Evolutionary conservation across 805 yeast genomes (phyloP).

Genomic region (Saccharomycopsis capsularis): DNA sequence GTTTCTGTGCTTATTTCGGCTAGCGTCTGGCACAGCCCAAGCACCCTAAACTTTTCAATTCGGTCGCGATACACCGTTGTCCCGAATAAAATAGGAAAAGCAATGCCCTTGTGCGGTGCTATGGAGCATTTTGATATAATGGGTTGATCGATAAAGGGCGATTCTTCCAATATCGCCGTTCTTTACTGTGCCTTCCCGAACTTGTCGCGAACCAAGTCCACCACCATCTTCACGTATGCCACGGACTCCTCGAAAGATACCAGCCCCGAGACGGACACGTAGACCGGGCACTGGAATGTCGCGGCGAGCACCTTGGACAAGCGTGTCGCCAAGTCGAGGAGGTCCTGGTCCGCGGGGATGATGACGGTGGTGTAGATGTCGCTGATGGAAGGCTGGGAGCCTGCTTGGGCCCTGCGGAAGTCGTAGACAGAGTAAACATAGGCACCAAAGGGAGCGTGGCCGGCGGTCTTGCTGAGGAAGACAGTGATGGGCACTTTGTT

Average conservation of each 20-base stretch:
- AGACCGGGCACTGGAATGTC: conserved; percentile 37
- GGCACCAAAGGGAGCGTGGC: conserved; percentile 30
- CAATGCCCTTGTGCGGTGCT: no score
- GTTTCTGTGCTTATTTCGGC: no score
- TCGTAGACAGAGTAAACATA: conserved; percentile 39
- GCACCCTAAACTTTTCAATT: no score
- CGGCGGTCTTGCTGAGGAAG: conserved; percentile 30
- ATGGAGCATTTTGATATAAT: no score
- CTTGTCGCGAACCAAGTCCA: conserved; percentile 28
- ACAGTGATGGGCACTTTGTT: conserved; percentile 32
- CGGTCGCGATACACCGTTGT: no score
- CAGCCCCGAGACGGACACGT: conserved; percentile 39
- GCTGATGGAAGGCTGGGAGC: conserved; percentile 16
- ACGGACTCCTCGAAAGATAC: conserved; percentile 32
- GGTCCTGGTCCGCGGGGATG: conserved; percentile 34
- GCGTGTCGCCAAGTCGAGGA: conserved; percentile 38
- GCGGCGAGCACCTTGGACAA: conserved; percentile 36
- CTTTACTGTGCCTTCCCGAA: no score
- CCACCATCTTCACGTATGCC: conserved; percentile 26
- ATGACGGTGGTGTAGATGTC: conserved; percentile 36
- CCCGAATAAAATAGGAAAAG: no score
- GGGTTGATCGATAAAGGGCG: no score
- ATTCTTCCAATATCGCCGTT: no score
- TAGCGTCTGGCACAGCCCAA: no score
- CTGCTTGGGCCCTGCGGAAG: conserved; percentile 22